phyloP scores from a whole-genome alignment of 441 rosid species.

The Gossypium davidsonii region DNA sequence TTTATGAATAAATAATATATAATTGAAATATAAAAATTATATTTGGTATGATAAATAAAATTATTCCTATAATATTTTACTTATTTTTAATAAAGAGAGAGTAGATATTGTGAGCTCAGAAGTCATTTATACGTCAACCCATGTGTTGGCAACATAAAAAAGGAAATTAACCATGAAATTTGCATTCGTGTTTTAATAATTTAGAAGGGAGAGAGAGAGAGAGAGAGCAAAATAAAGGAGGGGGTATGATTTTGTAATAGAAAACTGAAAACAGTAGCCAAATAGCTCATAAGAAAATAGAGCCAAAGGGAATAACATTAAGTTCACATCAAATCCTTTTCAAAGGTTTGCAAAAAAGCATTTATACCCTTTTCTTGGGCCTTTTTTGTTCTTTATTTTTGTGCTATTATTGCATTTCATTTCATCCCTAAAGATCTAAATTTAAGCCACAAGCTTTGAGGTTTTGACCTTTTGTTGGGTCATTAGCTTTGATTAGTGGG shows the following conservation, averaged over 20 bases:
- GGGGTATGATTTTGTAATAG: constrained; percentile 4
- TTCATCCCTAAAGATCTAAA: constrained; percentile 21
- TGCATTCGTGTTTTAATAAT: too few relatives aligned
- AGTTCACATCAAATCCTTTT: constrained; percentile 25
- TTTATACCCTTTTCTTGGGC: neutral
- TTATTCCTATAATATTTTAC: too few relatives aligned
- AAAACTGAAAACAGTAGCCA: neutral
- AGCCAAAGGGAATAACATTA: constrained; percentile 14
- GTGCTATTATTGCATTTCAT: constrained; percentile 15
- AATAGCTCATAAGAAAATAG: neutral
- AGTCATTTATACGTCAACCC: neutral
- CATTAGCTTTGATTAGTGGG: constrained; percentile 7
- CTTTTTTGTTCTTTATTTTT: neutral
- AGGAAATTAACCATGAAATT: neutral
- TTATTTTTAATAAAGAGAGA: too few relatives aligned
- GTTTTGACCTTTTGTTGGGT: neutral
- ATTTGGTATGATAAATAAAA: too few relatives aligned
- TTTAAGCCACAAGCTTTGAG: constrained; percentile 21
- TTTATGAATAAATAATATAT: too few relatives aligned
- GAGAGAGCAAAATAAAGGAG: neutral
- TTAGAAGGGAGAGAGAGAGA: neutral
- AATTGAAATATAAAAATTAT: too few relatives aligned
- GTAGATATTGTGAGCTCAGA: too few relatives aligned
- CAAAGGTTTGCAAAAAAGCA: constrained; percentile 14
- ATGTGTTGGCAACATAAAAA: neutral